These are phyloP conservation scores for Agarophyton chilense DNA, from an alignment of 23 red algal genomes.

Conservation along the genomic window DNA sequence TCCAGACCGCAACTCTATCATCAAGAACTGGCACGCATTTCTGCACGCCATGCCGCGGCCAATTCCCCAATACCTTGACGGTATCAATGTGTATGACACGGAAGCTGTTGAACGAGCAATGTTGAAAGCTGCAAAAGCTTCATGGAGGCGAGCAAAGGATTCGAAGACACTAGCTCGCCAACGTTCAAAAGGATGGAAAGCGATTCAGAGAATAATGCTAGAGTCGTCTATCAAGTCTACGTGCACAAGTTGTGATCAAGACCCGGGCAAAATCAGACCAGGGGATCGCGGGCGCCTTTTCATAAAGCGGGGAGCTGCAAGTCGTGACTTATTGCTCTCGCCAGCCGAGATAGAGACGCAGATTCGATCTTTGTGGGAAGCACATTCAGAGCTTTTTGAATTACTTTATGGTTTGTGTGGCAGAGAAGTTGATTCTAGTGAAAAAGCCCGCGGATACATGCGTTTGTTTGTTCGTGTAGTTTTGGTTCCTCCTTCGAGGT, in stretches of 20 bases:
- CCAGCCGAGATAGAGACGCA: conserved; percentile 61
- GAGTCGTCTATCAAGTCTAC: neutral
- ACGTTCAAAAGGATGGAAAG: conserved; percentile 57
- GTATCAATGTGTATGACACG: conserved; percentile 8
- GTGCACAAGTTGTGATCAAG: conserved; percentile 25
- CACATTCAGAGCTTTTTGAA: conserved; percentile 60
- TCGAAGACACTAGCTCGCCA: neutral
- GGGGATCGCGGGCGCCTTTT: conserved; percentile 35
- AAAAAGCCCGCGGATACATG: neutral
- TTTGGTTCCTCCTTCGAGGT: conserved; percentile 83
- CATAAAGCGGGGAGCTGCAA: neutral
- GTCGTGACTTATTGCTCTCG: conserved; percentile 47
- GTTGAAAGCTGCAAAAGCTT: conserved; percentile 17
- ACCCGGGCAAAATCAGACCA: neutral
- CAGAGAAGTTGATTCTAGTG: neutral
- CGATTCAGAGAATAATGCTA: conserved; percentile 1
- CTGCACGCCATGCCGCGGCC: conserved; percentile 45
- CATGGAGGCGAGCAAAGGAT: conserved; percentile 31
- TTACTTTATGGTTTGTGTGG: conserved; percentile 55
- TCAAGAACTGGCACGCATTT: conserved; percentile 43
- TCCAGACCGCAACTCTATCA: conserved; percentile 5
- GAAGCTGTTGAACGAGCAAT: conserved; percentile 17
- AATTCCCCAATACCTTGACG: conserved; percentile 29
- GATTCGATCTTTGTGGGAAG: conserved; percentile 42
- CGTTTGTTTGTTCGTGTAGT: conserved; percentile 78